phyloP scores from a whole-genome alignment of 805 yeast species.

The Metschnikowia cubensis region DNA sequence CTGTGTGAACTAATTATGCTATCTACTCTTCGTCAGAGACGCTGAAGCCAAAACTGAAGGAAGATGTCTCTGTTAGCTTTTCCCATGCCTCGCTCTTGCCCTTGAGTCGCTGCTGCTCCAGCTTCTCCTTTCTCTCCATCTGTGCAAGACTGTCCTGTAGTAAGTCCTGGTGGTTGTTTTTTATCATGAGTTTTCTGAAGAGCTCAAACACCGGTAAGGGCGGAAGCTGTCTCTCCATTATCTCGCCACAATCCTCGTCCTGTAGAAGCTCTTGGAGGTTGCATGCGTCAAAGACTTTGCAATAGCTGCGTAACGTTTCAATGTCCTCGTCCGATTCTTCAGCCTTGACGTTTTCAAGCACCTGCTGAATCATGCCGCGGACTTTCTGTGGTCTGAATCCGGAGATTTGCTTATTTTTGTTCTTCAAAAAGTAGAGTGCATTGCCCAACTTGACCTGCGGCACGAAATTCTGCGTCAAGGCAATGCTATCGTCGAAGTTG shows the following conservation, averaged over 20 bases:
- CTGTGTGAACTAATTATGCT: background rate
- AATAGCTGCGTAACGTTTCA: slow-evolving; percentile 23
- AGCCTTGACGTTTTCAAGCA: background rate
- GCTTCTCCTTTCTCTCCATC: slow-evolving; percentile 31
- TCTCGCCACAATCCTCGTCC: slow-evolving; percentile 66
- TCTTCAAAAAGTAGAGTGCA: slow-evolving; percentile 63
- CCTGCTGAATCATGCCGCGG: slow-evolving; percentile 19
- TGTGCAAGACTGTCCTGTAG: slow-evolving; percentile 30
- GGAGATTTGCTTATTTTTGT: slow-evolving; percentile 66
- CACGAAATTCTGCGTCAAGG: slow-evolving; percentile 85
- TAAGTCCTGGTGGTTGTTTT: slow-evolving; percentile 33
- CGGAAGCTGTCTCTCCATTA: slow-evolving; percentile 28
- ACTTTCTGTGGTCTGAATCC: slow-evolving; percentile 68
- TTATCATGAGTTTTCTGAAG: slow-evolving; percentile 48
- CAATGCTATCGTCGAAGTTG: slow-evolving; percentile 78
- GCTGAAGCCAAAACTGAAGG: slow-evolving; percentile 33
- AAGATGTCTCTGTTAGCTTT: slow-evolving; percentile 25
- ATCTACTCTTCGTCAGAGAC: slow-evolving; percentile 8
- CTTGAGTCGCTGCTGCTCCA: slow-evolving; percentile 22
- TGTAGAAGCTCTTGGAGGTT: slow-evolving; percentile 22
- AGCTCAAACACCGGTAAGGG: slow-evolving; percentile 59
- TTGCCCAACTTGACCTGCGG: slow-evolving; percentile 59
- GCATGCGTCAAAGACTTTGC: slow-evolving; percentile 23
- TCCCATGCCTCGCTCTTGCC: slow-evolving; percentile 55
- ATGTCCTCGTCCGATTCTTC: slow-evolving; percentile 13